A percentile compares a stretch with the other conserved stretches of the same genome.
These are phyloP conservation scores for Diplocarpon rosae DNA, from an alignment of 2,329 filamentous ascomycete species.

Conservation along the genomic window DNA sequence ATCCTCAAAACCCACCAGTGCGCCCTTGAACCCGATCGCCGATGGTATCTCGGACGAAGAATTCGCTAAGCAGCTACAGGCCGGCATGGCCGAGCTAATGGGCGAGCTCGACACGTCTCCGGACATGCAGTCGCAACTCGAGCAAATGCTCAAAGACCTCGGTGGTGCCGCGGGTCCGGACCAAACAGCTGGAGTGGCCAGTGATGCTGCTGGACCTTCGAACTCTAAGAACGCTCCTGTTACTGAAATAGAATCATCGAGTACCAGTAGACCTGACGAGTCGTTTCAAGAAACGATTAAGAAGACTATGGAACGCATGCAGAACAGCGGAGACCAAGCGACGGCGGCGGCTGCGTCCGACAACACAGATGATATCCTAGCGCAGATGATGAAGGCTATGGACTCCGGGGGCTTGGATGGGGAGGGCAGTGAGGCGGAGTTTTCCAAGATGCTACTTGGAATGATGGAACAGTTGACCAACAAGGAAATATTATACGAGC, in stretches of 20 bases:
- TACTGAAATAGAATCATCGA: neutral
- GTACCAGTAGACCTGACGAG: constrained; percentile 36
- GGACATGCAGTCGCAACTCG: constrained; percentile 70
- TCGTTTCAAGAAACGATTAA: constrained; percentile 88
- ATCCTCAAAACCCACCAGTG: constrained; percentile 4
- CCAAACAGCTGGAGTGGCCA: constrained; percentile 19
- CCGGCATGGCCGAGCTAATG: constrained; percentile 77
- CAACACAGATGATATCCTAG: constrained; percentile 66
- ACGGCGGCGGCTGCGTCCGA: constrained; percentile 63
- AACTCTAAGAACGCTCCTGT: constrained; percentile 8
- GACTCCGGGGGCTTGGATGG: constrained; percentile 51
- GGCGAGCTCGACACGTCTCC: constrained; percentile 55
- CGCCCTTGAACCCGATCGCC: constrained; percentile 16
- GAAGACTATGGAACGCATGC: constrained; percentile 93
- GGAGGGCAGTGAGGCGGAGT: constrained; percentile 62
- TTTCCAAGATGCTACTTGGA: constrained; percentile 87
- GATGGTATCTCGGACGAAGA: constrained; percentile 56
- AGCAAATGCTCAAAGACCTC: constrained; percentile 65
- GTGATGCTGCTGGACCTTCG: constrained; percentile 7
- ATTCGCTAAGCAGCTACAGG: constrained; percentile 77
- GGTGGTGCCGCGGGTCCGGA: constrained; percentile 38
- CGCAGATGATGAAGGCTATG: constrained; percentile 88
- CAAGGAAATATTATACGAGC: constrained; percentile 96
- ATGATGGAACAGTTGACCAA: constrained; percentile 99
- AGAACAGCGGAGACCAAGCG: constrained; percentile 74